phyloP scores from a whole-genome alignment of 371 early-diverging fungal genomes.

The Synchytrium microbalum region DNA sequence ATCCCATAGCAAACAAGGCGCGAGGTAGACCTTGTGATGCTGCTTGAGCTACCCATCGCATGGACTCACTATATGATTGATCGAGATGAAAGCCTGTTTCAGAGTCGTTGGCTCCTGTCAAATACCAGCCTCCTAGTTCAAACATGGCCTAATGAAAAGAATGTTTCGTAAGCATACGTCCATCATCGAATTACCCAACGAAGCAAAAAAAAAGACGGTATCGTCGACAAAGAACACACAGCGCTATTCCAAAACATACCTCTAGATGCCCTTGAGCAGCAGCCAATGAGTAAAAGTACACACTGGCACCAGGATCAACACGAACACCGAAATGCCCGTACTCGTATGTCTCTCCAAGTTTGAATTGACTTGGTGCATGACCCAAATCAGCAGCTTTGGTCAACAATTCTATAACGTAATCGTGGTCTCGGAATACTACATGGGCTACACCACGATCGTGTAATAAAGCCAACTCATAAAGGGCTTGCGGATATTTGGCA shows the following conservation, averaged over 20 bases:
- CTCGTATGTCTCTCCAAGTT: slow-evolving; percentile 73
- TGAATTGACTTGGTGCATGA: slow-evolving; percentile 67
- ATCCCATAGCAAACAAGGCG: slow-evolving; percentile 54
- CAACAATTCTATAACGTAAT: slow-evolving; percentile 64
- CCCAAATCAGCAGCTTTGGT: slow-evolving; percentile 67
- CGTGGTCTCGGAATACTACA: slow-evolving; percentile 62
- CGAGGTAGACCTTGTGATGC: slow-evolving; percentile 65
- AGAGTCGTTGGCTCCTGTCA: slow-evolving; percentile 56
- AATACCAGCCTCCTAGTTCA: slow-evolving; percentile 86
- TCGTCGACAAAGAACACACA: slow-evolving; percentile 11
- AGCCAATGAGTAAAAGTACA: slow-evolving; percentile 72
- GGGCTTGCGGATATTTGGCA: slow-evolving; percentile 80
- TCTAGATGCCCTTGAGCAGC: slow-evolving; percentile 48
- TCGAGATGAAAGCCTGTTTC: slow-evolving; percentile 29
- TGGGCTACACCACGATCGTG: slow-evolving; percentile 74
- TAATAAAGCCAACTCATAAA: slow-evolving; percentile 84
- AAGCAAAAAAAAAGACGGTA: not conserved
- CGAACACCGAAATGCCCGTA: slow-evolving; percentile 60
- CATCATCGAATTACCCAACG: slow-evolving; percentile 13
- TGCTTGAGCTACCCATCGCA: slow-evolving; percentile 69
- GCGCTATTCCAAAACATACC: slow-evolving; percentile 4
- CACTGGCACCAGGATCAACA: slow-evolving; percentile 58
- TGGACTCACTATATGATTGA: slow-evolving; percentile 71
- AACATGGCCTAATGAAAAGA: slow-evolving; percentile 57
- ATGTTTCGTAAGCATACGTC: slow-evolving; percentile 8